Conservation (phyloP, 1,139 yeast species). For the Debaryomycetaceae sp. region DNA sequence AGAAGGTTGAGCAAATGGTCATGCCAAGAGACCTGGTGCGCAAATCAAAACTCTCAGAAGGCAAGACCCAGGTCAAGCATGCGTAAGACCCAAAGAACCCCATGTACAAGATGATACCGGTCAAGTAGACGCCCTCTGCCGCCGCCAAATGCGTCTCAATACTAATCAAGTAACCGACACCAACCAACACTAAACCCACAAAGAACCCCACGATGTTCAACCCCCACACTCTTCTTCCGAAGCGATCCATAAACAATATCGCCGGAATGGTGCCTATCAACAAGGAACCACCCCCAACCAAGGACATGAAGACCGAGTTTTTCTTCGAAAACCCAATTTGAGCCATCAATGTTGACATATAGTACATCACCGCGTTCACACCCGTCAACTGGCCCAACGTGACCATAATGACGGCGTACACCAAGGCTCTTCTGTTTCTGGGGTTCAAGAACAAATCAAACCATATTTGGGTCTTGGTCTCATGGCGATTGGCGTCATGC, state of each 20-base stretch:
- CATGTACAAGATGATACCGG: conserved; percentile 60
- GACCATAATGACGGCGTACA: conserved; percentile 53
- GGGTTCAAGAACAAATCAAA: conserved; percentile 48
- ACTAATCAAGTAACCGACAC: conserved; percentile 46
- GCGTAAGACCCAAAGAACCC: conserved; percentile 65
- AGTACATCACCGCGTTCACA: conserved; percentile 53
- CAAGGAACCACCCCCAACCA: conserved; percentile 61
- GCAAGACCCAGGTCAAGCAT: conserved; percentile 55
- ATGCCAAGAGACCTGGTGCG: conserved; percentile 47
- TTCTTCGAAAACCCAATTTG: conserved; percentile 41
- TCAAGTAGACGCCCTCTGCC: conserved; percentile 51
- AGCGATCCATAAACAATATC: conserved; percentile 53
- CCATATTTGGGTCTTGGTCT: conserved; percentile 29
- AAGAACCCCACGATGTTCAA: conserved; percentile 46
- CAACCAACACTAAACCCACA: conserved; percentile 53
- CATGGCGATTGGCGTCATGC: conserved; percentile 19
- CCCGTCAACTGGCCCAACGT: conserved; percentile 55
- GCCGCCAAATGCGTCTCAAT: conserved; percentile 34
- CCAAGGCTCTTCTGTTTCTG: conserved; percentile 55
- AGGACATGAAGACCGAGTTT: conserved; percentile 48
- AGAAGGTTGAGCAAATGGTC: conserved; percentile 51
- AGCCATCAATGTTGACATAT: conserved; percentile 49
- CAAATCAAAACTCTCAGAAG: conserved; percentile 44
- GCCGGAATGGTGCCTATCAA: conserved; percentile 61
- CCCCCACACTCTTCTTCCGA: conserved; percentile 50